These are phyloP conservation scores for Colletotrichum coccodes DNA, from an alignment of 2,329 filamentous ascomycete species.

Conservation along the genomic window DNA sequence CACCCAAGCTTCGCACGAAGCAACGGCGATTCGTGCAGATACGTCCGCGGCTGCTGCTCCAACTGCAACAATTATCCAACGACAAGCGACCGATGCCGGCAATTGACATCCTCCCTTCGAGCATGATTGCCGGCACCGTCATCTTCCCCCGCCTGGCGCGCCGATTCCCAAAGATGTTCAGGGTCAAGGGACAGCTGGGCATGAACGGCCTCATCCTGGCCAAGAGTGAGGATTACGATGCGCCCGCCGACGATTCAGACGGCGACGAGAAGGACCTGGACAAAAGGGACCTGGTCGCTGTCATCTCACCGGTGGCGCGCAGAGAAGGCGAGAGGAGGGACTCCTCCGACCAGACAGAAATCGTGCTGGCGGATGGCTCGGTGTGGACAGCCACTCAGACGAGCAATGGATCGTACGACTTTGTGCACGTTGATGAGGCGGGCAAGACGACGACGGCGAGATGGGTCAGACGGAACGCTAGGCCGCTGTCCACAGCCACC, in stretches of 20 bases:
- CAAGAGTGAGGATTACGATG: slow-evolving; percentile 73
- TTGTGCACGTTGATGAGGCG: slow-evolving; percentile 66
- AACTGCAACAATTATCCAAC: slow-evolving; percentile 74
- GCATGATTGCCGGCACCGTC: slow-evolving; percentile 63
- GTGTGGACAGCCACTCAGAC: slow-evolving; percentile 66
- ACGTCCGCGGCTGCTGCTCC: slow-evolving; percentile 75
- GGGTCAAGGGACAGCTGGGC: slow-evolving; percentile 70
- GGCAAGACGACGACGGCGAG: slow-evolving; percentile 70
- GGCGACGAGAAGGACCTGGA: slow-evolving; percentile 61
- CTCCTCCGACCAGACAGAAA: slow-evolving; percentile 67
- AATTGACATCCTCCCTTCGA: slow-evolving; percentile 79
- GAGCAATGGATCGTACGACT: slow-evolving; percentile 71
- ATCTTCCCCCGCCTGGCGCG: slow-evolving; percentile 69
- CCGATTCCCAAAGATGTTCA: slow-evolving; percentile 72
- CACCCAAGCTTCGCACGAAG: slow-evolving; percentile 66
- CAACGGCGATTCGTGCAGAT: slow-evolving; percentile 75
- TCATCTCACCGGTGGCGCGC: slow-evolving; percentile 66
- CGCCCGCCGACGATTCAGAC: slow-evolving; percentile 53
- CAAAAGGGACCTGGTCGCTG: slow-evolving; percentile 68
- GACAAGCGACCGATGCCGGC: slow-evolving; percentile 72
- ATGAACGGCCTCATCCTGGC: slow-evolving; percentile 78
- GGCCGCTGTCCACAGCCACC: slow-evolving; percentile 34
- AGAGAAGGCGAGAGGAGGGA: slow-evolving; percentile 54
- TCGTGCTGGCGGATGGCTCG: slow-evolving; percentile 72
- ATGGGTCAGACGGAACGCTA: slow-evolving; percentile 68